Base-by-base conservation (phyloP, 192 early-diverging fungal genomes). In the Gorgonomyces haynaldii region DNA sequence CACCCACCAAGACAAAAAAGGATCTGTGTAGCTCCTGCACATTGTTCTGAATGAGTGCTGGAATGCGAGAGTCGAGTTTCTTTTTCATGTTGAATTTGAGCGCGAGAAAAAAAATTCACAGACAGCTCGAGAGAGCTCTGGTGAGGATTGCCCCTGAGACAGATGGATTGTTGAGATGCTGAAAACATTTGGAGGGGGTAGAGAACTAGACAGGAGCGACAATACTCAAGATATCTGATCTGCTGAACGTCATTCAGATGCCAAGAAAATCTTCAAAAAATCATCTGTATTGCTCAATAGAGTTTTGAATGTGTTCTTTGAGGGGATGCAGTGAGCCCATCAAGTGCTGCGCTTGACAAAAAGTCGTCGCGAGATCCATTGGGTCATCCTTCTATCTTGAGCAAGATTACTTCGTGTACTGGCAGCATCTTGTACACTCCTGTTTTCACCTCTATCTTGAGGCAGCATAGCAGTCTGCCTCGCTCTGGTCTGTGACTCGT, bases 1-100 rank as follows among this genome's bases (percentile, higher is more conserved):
- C 95, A 38, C 95, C 95, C 12, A 98, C 86, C 17, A 98, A 62
- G 20, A 98, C 86, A 64, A 95, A 96, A 63, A 98, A 91, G 21
- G 88, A 83, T 7, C 95, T 79, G 61, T 93, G 87, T 58, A 90
- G 82, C 36, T 72, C 77, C 58, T 86, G 80, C n/a, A 96, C 89
- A 20, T 82, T 82, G 55, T 94, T 92, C 64, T 82, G 81, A 47
- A 98, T 87, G 37, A 93, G 76, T 35, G 91, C 83, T 44, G 86
- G 86, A 48, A 98, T 84, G 45, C 95, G 82, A 43, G 90, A 85
- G 73, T 98, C 95, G 28, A 98, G 84, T 50, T 78, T 78, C 50
- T 79, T 79, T 16, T 47, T 45, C n/a, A n/a, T n/a, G n/a, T n/a
- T n/a, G n/a, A n/a, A n/a, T n/a, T n/a, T n/a, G n/a, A n/a, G n/a